Conservation (phyloP, 768 basidiomycete genomes). For the Inosperma sp. region DNA sequence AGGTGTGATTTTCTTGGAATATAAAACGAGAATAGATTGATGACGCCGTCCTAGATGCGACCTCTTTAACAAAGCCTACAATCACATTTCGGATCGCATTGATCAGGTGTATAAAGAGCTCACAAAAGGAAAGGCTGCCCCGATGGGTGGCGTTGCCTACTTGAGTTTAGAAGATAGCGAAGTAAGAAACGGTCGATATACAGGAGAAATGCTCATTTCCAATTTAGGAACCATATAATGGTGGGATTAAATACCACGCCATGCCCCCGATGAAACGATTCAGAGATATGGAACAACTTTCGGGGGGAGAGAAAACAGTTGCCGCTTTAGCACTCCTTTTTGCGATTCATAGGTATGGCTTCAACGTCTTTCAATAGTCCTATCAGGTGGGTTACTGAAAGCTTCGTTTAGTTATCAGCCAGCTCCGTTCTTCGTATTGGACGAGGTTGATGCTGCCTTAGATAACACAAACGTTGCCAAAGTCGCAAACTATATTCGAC, state of each 20-base stretch:
- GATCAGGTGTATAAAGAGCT: constrained; percentile 97
- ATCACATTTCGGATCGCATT: constrained; percentile 91
- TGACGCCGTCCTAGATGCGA: constrained; percentile 46
- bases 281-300: constrained; percentile 98
- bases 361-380: neutral
- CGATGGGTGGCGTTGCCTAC: constrained; percentile 96
- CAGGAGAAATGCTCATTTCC: neutral
- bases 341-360: constrained; percentile 83
- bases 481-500: constrained; percentile 87
- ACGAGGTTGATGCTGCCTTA: constrained; percentile 95
- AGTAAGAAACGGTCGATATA: constrained; percentile 37
- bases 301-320: constrained; percentile 97
- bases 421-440: constrained; percentile 96
- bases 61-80: constrained; percentile 93
- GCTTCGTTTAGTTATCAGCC: constrained; percentile 72
- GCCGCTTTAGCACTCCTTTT: constrained; percentile 95
- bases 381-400: too few species aligned
- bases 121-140: constrained; percentile 90
- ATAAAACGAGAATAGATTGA: neutral
- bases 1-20: constrained; percentile 45
- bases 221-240: constrained; percentile 31
- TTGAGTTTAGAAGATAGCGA: constrained; percentile 94
- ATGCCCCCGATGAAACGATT: constrained; percentile 99
- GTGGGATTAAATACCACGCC: constrained; percentile 93
- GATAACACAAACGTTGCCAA: constrained; percentile 99